phyloP scores from a whole-genome alignment of 2,329 filamentous ascomycete species.

The Emmonsia crescens region DNA sequence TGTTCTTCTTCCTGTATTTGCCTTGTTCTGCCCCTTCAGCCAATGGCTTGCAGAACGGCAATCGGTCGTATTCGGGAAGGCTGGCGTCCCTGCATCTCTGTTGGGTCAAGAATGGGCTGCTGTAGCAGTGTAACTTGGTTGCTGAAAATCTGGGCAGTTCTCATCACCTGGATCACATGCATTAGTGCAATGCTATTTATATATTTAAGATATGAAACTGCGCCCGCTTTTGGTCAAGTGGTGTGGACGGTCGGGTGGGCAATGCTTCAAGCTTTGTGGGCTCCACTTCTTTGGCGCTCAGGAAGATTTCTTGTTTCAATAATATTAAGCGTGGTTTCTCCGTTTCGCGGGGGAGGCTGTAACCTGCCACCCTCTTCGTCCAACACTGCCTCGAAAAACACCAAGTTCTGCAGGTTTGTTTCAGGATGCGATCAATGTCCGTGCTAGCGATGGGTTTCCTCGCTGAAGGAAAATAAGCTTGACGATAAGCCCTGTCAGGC shows the following conservation, averaged over 20 bases:
- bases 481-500: neutral
- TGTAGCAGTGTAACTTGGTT: too few species aligned
- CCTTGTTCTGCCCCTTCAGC: neutral
- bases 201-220: neutral
- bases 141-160: neutral
- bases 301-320: neutral
- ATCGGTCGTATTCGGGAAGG: slow-evolving; percentile 2
- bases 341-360: neutral
- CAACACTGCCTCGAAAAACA: neutral
- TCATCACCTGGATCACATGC: neutral
- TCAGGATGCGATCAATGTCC: neutral
- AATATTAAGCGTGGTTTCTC: neutral
- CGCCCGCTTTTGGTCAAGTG: neutral
- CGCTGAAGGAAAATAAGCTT: neutral
- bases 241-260: neutral
- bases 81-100: slow-evolving; percentile 2
- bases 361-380: neutral
- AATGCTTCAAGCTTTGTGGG: neutral
- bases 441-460: neutral
- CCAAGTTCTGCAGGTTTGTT: neutral
- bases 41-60: neutral
- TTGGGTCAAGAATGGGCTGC: neutral
- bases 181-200: slow-evolving; percentile 3
- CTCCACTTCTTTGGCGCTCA: neutral
- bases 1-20: neutral